phyloP scores from a whole-genome alignment of 2,329 filamentous ascomycete genomes.

The Ascochyta lentis region DNA sequence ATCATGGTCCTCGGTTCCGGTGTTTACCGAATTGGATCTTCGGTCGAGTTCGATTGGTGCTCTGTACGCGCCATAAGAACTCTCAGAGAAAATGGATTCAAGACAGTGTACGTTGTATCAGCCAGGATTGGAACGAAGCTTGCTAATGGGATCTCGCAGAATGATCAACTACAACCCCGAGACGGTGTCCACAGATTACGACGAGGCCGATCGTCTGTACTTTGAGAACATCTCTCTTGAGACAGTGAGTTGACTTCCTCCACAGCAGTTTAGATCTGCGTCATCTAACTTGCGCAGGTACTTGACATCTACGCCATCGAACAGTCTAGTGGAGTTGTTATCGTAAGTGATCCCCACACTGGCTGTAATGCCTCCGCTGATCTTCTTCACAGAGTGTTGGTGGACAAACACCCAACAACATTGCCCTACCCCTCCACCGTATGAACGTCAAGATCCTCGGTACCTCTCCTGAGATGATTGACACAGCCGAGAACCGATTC shows the following conservation, averaged over 20 bases:
- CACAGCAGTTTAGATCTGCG: too few species aligned
- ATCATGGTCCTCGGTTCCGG: slow-evolving; percentile 96
- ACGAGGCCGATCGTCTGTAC: slow-evolving; percentile 92
- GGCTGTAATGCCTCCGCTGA: too few species aligned
- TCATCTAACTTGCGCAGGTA: slow-evolving; percentile 46
- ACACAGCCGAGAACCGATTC: slow-evolving; percentile 95
- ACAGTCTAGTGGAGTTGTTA: slow-evolving; percentile 80
- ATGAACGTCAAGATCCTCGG: slow-evolving; percentile 91
- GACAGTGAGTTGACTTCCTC: slow-evolving; percentile 54
- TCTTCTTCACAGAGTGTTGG: slow-evolving; percentile 66
- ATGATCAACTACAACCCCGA: slow-evolving; percentile 97
- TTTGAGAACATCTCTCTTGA: slow-evolving; percentile 96
- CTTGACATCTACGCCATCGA: slow-evolving; percentile 94
- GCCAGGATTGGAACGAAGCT: background rate
- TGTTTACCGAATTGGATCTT: slow-evolving; percentile 96
- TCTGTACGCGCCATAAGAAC: slow-evolving; percentile 94
- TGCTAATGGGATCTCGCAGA: slow-evolving; percentile 1
- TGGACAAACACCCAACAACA: slow-evolving; percentile 97
- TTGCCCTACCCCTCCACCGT: slow-evolving; percentile 86
- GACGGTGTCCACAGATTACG: slow-evolving; percentile 88
- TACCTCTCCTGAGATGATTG: slow-evolving; percentile 98
- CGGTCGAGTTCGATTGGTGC: slow-evolving; percentile 99
- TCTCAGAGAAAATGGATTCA: slow-evolving; percentile 80
- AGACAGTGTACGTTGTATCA: slow-evolving; percentile 68
- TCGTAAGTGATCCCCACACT: slow-evolving; percentile 58